Base-by-base conservation (phyloP, 441 rosid genomes). In the Gossypium aridum region DNA sequence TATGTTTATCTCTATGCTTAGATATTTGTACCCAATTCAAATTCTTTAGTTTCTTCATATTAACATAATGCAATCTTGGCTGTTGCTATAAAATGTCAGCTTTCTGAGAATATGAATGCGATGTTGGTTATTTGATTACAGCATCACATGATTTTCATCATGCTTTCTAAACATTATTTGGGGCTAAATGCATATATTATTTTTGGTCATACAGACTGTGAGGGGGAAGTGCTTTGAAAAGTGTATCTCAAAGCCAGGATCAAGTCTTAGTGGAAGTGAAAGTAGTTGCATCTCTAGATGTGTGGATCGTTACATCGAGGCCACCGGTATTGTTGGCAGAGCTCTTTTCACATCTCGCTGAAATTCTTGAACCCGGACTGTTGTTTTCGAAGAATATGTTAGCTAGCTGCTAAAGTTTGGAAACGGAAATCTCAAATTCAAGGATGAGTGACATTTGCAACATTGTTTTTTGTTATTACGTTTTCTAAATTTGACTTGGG, bases 221-320 rank as follows among this genome's bases (percentile, higher is more conserved):
- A 80, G 92, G 39, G 89, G 69, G 6, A 91, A 95, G 78, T 95
- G 99, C 78, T 95, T 95, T 49, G 91, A 87, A 0, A 91, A 89
- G 80, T 95, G 98, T 53, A 82, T 95, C 76, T 77, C 95, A 3
- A 95, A 90, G 75, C 99, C 99, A 4, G 93, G 97, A 53, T 89
- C 99, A 20, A 93, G 98, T 79, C 82, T 95, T 10, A 81, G 98
- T 55, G 90, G 97, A 14, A 82, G 96, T 23, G 99, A 95, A 80
- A 93, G 96, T 73, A 95, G 97, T 82, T 95, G 98, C 81, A 70
- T 90, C 75, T 93, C 97, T 2, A 87, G 98, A 87, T 95, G 99
- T 31, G 92, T 93, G 77, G 98, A 95, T 76, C 96, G 97, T 53
- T 95, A 93, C 83, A 85, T 93, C 13, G 99, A 95, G 78, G 99